Conservation (phyloP, 257 asterid genomes). For the Nicotiana obtusifolia region DNA sequence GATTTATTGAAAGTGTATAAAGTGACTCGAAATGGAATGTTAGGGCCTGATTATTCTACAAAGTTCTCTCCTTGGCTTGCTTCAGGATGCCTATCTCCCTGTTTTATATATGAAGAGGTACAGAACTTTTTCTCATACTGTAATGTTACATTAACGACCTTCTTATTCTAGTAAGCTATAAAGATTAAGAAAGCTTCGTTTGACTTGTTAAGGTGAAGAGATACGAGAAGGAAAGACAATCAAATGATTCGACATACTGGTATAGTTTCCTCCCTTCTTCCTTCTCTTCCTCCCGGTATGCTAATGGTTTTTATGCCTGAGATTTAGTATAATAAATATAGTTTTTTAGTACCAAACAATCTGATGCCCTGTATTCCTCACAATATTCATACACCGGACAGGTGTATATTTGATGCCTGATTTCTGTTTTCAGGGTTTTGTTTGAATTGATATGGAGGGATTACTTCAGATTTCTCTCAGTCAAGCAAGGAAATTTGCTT, state of each 20-base stretch:
- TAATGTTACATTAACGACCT: not conserved
- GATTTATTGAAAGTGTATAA: slow-evolving; percentile 66
- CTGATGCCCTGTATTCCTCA: not conserved
- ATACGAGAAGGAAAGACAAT: slow-evolving; percentile 67
- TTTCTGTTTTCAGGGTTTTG: slow-evolving; percentile 58
- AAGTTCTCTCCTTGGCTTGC: slow-evolving; percentile 98
- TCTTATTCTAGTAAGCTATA: not conserved
- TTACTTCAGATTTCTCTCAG: slow-evolving; percentile 84
- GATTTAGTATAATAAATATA: not conserved
- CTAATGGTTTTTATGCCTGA: not conserved
- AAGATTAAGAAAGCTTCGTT: slow-evolving; percentile 11
- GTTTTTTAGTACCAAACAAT: not conserved
- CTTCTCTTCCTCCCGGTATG: not conserved
- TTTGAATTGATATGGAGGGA: slow-evolving; percentile 98
- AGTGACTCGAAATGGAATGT: slow-evolving; percentile 90
- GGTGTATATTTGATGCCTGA: not conserved
- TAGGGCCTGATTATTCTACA: slow-evolving; percentile 90
- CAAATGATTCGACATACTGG: slow-evolving; percentile 94
- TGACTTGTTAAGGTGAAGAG: slow-evolving; percentile 66
- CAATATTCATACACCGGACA: not conserved
- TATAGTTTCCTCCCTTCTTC: slow-evolving; percentile 17
- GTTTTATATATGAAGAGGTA: slow-evolving; percentile 84
- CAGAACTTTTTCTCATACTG: slow-evolving; percentile 4
- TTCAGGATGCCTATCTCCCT: slow-evolving; percentile 87
- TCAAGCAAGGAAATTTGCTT: slow-evolving; percentile 73